These are phyloP conservation scores for Cercophora newfieldiana DNA, from an alignment of 495 filamentous ascomycete species.

Conservation along the genomic window DNA sequence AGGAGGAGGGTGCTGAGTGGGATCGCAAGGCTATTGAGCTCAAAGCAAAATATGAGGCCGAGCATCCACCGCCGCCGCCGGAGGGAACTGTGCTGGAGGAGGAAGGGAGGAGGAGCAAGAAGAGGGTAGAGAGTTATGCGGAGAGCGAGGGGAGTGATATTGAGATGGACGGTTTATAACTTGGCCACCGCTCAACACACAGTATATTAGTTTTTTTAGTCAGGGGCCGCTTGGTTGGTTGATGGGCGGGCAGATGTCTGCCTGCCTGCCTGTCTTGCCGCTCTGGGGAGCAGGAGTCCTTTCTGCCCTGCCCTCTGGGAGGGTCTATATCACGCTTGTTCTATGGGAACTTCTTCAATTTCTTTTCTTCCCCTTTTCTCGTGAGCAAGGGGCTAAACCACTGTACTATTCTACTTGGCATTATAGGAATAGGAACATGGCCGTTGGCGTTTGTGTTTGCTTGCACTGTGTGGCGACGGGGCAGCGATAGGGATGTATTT, in stretches of 20 bases:
- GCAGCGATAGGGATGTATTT: too few relatives aligned
- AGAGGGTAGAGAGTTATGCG: slow-evolving; percentile 42
- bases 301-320: not conserved
- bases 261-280: not conserved
- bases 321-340: not conserved
- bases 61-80: slow-evolving; percentile 45
- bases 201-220: not conserved
- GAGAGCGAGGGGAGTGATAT: slow-evolving; percentile 37
- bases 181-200: not conserved
- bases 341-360: not conserved
- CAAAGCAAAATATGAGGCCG: slow-evolving; percentile 61
- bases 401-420: not conserved
- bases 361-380: not conserved
- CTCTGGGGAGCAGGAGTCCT: not conserved
- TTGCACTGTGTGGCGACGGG: not conserved
- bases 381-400: not conserved
- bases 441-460: not conserved
- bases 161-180: slow-evolving; percentile 16
- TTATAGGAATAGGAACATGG: not conserved
- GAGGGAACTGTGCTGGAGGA: not conserved
- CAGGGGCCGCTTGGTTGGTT: not conserved
- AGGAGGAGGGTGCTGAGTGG: slow-evolving; percentile 62
- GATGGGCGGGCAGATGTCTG: not conserved
- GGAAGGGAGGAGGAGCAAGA: slow-evolving; percentile 25
- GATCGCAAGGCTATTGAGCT: slow-evolving; percentile 62